These are phyloP conservation scores for Lasiosphaeriaceae sp. DNA, from an alignment of 495 filamentous ascomycete species.

Conservation along the genomic window DNA sequence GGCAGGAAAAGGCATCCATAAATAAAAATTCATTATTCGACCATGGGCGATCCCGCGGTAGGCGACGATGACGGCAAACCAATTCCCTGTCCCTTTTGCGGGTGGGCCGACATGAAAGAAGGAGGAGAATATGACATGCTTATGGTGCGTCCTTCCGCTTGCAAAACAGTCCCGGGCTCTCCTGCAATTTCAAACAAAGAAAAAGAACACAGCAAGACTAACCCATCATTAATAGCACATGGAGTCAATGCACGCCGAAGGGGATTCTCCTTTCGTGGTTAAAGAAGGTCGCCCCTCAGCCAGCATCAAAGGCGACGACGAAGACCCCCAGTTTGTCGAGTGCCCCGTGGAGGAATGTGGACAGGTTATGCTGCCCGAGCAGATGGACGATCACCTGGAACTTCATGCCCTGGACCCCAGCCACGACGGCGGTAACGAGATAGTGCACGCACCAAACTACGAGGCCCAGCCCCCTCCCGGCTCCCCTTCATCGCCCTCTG, in stretches of 20 bases:
- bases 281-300: background rate
- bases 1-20: no score
- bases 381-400: conserved; percentile 70
- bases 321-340: conserved; percentile 51
- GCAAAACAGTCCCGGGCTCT: no score
- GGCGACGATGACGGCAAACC: background rate
- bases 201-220: background rate
- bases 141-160: conserved; percentile 12
- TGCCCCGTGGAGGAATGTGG: conserved; percentile 73
- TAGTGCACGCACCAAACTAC: no score
- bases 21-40: no score
- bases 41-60: background rate
- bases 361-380: conserved; percentile 56
- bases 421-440: background rate
- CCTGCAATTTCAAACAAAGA: no score
- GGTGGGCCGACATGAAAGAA: conserved; percentile 13
- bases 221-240: conserved; percentile 41
- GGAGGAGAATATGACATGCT: conserved; percentile 29
- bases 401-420: conserved; percentile 49
- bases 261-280: conserved; percentile 49
- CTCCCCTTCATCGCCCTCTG: conserved; percentile 5
- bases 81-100: conserved; percentile 30
- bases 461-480: background rate
- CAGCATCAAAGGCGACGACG: conserved; percentile 51
- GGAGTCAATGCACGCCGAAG: conserved; percentile 53